Conservation (phyloP, 1,284 basidiomycete genomes). For the Ustilago vetiveriae region DNA sequence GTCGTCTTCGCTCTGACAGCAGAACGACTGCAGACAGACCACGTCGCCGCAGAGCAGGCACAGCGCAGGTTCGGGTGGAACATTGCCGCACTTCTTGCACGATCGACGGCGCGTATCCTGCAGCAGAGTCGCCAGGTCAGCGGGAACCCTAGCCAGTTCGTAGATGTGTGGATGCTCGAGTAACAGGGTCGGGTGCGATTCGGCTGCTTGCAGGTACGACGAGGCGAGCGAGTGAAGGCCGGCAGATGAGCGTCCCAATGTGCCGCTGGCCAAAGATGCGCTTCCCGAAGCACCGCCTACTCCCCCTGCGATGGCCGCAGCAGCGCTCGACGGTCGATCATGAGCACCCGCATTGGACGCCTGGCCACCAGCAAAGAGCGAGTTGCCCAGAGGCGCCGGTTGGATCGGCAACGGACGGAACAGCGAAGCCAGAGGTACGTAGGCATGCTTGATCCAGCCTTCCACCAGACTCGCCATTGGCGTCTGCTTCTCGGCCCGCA, state of each 20-base stretch:
- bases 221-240: conserved; percentile 30
- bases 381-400: conserved; percentile 36
- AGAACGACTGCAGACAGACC: conserved; percentile 91
- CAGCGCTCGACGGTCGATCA: conserved; percentile 32
- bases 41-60: conserved; percentile 90
- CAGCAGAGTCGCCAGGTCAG: conserved; percentile 84
- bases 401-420: conserved; percentile 65
- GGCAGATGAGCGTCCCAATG: conserved; percentile 25
- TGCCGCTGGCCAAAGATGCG: conserved; percentile 26
- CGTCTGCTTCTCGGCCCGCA: conserved; percentile 58
- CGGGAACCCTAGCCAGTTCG: conserved; percentile 82
- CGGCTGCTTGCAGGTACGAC: conserved; percentile 46
- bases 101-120: conserved; percentile 75
- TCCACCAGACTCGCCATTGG: conserved; percentile 63
- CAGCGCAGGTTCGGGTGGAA: conserved; percentile 86
- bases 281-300: conserved; percentile 17
- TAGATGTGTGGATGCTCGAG: conserved; percentile 85
- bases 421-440: conserved; percentile 60
- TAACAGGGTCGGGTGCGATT: conserved; percentile 69
- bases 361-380: conserved; percentile 17
- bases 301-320: conserved; percentile 12
- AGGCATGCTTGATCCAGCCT: conserved; percentile 67
- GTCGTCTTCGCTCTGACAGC: conserved; percentile 80
- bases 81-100: conserved; percentile 81
- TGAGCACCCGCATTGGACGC: conserved; percentile 2